A percentile compares a stretch with the other conserved stretches of the same genome.
Conservation (phyloP, 371 early-diverging fungal genomes). For the Apophysomyces variabilis region DNA sequence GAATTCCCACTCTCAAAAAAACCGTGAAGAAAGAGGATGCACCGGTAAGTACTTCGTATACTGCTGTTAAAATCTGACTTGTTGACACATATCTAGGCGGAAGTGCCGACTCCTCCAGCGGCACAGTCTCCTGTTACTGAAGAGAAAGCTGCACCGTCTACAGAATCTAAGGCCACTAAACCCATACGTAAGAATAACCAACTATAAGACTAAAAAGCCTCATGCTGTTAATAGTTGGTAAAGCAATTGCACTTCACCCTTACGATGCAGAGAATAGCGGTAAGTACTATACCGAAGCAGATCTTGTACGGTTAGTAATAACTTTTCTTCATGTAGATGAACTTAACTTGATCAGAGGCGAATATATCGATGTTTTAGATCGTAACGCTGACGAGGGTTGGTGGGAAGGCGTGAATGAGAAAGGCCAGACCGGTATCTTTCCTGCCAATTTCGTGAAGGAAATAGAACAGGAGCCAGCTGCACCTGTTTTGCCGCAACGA, state of each 20-base stretch:
- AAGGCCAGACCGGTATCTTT: slow-evolving; percentile 56
- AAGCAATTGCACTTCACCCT: slow-evolving; percentile 61
- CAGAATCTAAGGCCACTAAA: slow-evolving; percentile 21
- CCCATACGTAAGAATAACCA: slow-evolving; percentile 21
- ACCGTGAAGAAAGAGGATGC: slow-evolving; percentile 24
- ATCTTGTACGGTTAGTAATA: slow-evolving; percentile 1
- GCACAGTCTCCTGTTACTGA: slow-evolving; percentile 1
- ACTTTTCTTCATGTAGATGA: slow-evolving; percentile 43
- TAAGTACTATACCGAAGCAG: slow-evolving; percentile 20
- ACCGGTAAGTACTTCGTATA: slow-evolving; percentile 9
- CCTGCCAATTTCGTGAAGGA: slow-evolving; percentile 66
- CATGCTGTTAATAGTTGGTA: slow-evolving; percentile 24
- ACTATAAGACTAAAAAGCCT: background rate
- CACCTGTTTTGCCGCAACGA: slow-evolving; percentile 30
- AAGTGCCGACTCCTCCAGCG: slow-evolving; percentile 20
- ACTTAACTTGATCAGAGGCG: slow-evolving; percentile 52
- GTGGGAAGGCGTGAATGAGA: slow-evolving; percentile 65
- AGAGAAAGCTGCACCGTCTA: slow-evolving; percentile 8
- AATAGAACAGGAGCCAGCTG: slow-evolving; percentile 45
- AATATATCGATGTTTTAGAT: slow-evolving; percentile 55
- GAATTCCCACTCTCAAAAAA: slow-evolving; percentile 48
- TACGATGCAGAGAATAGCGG: slow-evolving; percentile 64
- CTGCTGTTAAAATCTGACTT: background rate
- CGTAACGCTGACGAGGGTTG: slow-evolving; percentile 60
- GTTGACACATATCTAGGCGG: background rate